These are phyloP conservation scores for Diplodia seriata DNA, from an alignment of 2,329 filamentous ascomycete species.

Conservation along the genomic window DNA sequence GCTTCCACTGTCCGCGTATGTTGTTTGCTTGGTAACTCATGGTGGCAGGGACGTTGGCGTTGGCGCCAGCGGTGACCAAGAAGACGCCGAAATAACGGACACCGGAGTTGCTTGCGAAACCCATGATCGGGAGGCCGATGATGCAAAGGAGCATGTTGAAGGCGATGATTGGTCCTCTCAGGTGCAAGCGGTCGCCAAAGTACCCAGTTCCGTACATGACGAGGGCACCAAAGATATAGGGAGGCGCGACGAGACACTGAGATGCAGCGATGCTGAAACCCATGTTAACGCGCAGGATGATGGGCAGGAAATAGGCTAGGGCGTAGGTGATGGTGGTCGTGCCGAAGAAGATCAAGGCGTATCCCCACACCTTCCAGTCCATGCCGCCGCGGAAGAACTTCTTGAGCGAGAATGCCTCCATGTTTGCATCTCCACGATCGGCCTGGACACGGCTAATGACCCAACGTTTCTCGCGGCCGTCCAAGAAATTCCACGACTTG, in stretches of 20 bases:
- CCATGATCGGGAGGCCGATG: conserved; percentile 75
- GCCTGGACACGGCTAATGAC: conserved; percentile 60
- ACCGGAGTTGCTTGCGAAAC: conserved; percentile 63
- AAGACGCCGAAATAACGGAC: conserved; percentile 78
- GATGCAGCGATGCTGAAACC: conserved; percentile 68
- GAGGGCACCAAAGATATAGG: conserved; percentile 47
- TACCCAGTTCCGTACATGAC: conserved; percentile 62
- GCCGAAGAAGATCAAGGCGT: conserved; percentile 63
- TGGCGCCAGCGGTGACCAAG: conserved; percentile 76
- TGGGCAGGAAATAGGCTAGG: conserved; percentile 78
- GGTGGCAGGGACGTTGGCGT: conserved; percentile 75
- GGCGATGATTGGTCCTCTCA: conserved; percentile 71
- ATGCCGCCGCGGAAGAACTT: conserved; percentile 57
- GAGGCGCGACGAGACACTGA: conserved; percentile 71
- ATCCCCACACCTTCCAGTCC: conserved; percentile 63
- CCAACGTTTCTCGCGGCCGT: conserved; percentile 55
- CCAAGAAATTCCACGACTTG: conserved; percentile 54
- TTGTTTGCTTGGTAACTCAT: conserved; percentile 89
- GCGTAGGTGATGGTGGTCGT: conserved; percentile 77
- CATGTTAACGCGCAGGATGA: conserved; percentile 70
- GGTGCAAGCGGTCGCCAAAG: conserved; percentile 69
- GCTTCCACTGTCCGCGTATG: conserved; percentile 87
- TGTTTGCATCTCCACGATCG: conserved; percentile 60
- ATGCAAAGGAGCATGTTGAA: conserved; percentile 71
- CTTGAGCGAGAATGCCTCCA: conserved; percentile 55